Percentiles rank a stretch among this genome's conserved stretches.
phyloP scores from a whole-genome alignment of 257 asterid genomes.

The Penstemon newberryi region DNA sequence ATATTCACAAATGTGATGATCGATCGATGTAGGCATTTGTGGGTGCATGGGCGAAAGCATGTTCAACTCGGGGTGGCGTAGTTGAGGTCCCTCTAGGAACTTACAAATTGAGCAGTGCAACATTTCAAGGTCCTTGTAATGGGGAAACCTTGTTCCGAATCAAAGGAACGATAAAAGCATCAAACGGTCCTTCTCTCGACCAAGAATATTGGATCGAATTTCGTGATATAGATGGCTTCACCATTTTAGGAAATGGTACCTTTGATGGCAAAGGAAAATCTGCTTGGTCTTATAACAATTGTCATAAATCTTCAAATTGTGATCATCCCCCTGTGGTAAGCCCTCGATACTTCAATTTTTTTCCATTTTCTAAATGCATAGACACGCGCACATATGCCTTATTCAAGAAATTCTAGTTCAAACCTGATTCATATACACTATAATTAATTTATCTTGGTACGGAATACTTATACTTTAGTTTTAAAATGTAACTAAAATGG shows the following conservation, averaged over 20 bases:
- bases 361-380: background rate
- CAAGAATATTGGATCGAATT: constrained; percentile 23
- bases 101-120: constrained; percentile 33
- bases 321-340: constrained; percentile 8
- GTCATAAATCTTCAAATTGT: background rate
- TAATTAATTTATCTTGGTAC: too few species aligned
- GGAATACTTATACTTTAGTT: too few species aligned
- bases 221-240: background rate
- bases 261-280: constrained; percentile 37
- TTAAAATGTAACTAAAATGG: too few species aligned
- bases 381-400: too few species aligned
- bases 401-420: too few species aligned
- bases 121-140: constrained; percentile 35
- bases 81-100: constrained; percentile 48
- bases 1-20: too few species aligned
- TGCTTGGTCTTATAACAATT: constrained; percentile 15
- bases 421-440: too few species aligned
- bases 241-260: constrained; percentile 20
- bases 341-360: background rate
- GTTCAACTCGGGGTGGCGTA: constrained; percentile 36
- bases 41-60: constrained; percentile 54
- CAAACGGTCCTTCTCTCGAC: background rate
- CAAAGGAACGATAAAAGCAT: constrained; percentile 29
- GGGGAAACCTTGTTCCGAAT: constrained; percentile 16
- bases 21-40: constrained; percentile 35